These are phyloP conservation scores for Cyclotella cryptica DNA, from an alignment of 108 stramenopile genomes.

Conservation along the genomic window DNA sequence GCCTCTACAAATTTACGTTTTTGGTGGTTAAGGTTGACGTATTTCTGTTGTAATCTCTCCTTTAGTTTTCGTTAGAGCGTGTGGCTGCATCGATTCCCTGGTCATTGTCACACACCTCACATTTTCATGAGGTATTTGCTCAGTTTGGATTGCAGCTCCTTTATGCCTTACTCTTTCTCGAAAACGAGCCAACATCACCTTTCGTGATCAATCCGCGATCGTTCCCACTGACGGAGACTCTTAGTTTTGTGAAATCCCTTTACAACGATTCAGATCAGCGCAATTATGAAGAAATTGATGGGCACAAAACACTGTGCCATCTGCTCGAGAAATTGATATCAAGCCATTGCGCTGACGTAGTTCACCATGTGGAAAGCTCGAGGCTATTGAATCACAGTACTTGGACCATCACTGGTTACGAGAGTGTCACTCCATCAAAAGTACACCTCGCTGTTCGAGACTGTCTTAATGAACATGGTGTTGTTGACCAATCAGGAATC, in stretches of 20 bases:
- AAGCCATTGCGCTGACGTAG: constrained; percentile 36
- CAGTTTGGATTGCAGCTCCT: constrained; percentile 64
- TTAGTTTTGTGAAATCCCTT: constrained; percentile 16
- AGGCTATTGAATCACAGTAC: neutral
- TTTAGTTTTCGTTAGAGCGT: constrained; percentile 29
- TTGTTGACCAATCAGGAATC: constrained; percentile 29
- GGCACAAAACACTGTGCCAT: neutral
- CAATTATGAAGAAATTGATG: neutral
- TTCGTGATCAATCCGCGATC: constrained; percentile 62
- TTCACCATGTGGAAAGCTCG: constrained; percentile 2
- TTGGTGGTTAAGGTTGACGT: no score
- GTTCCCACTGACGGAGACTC: constrained; percentile 50
- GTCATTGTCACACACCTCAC: constrained; percentile 3
- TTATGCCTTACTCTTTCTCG: constrained; percentile 62
- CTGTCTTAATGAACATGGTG: constrained; percentile 15
- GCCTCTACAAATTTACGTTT: no score
- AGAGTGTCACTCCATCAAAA: constrained; percentile 14
- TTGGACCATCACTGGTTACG: neutral
- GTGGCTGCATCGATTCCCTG: constrained; percentile 25
- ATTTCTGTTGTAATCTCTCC: neutral
- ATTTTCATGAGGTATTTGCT: neutral
- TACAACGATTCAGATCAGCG: neutral
- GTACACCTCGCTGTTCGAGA: constrained; percentile 40
- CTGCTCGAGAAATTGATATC: constrained; percentile 24
- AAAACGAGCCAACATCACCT: constrained; percentile 48